Evolutionary conservation across 495 filamentous ascomycete species (phyloP), one percentile per base, ranked within the genome.

Genomic region (Diplogelasinospora grovesii): DNA sequence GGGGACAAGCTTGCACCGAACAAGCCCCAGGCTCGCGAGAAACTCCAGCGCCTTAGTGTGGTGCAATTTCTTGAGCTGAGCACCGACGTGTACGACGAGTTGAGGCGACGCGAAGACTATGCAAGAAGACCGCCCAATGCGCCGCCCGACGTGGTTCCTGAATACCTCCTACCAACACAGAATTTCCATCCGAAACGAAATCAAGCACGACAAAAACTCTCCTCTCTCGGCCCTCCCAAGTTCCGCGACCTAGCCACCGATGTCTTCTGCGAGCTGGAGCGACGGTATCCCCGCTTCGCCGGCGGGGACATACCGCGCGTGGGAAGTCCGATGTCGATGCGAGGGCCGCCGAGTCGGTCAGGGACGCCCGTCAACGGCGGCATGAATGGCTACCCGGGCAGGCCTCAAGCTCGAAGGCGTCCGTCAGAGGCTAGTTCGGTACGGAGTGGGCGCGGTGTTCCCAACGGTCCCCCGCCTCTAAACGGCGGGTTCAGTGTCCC

Each of bases 181-280:
- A 82, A 82, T 41, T 97, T 96, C 64, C 93, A 98, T 65, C 86
- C 87, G 15, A 97, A 97, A 64, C 82, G 92, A 33, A 98, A 98
- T 56, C 89, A 96, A 60, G 92, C 92, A 5, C 77, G 92, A 34
- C 85, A 94, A 64, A 95, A 92, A 60, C 79, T 98, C 10, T 86
- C 86, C 2, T 92, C 87, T 1, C 75, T 97, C 6, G 85, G 86
- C 18, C 76, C 83, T 18, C 78, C 82, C 9, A 72, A 89, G 18
- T 98, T 98, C 56, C 74, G 86, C 39, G 89, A 96, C 49, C 70
- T 98, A 4, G 92, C 88, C 10, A 95, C 86, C 14, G 92, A 98
- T 67, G 93, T 98, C 10, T 96, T 88, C 56, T 92, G 81, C 59
- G 92, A 98, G 52, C 62, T 97, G 30, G 92, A 97, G 63, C 74